These are phyloP conservation scores for Chaetomium globosum DNA, from an alignment of 2,329 filamentous ascomycete genomes.

Conservation along the genomic window DNA sequence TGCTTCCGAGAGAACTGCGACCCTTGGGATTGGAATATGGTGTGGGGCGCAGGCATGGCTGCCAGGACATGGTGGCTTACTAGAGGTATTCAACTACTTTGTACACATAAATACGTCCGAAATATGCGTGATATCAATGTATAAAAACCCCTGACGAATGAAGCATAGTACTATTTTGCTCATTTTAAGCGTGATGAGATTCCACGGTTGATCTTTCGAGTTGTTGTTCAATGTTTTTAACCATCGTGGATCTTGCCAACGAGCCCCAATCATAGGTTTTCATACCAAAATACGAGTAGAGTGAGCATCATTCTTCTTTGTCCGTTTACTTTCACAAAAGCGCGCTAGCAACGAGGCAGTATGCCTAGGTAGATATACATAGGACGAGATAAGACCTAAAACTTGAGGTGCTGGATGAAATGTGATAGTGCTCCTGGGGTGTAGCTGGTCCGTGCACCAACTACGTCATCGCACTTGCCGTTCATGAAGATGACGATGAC, in stretches of 20 bases:
- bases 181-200: not conserved
- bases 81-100: too few species aligned
- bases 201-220: not conserved
- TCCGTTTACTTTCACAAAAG: not conserved
- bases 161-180: not conserved
- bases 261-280: not conserved
- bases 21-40: constrained; percentile 6
- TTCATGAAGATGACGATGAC: not conserved
- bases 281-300: not conserved
- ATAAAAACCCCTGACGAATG: not conserved
- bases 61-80: not conserved
- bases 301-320: not conserved
- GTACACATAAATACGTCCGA: not conserved
- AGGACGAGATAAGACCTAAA: too few species aligned
- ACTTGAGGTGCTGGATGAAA: not conserved
- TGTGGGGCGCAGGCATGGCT: not conserved
- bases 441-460: constrained; percentile 10
- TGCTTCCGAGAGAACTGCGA: constrained; percentile 2
- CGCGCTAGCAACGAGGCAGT: too few species aligned
- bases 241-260: not conserved
- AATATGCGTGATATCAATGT: not conserved
- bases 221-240: not conserved
- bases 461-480: constrained; percentile 19
- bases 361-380: not conserved
- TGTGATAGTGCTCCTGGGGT: not conserved